Conservation (phyloP, 2,329 filamentous ascomycete genomes). For the Aspergillus carbonarius region DNA sequence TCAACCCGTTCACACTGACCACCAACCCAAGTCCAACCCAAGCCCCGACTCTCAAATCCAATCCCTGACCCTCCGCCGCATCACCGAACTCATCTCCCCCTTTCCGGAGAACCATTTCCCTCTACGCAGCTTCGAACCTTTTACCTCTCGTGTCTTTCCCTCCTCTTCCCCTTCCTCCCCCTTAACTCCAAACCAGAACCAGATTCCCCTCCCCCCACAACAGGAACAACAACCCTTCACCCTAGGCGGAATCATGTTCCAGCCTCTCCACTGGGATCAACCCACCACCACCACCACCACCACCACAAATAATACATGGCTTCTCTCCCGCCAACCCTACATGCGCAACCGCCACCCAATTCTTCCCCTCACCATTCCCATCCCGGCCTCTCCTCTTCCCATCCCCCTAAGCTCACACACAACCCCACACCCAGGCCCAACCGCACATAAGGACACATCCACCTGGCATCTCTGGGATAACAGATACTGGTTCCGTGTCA, state of each 20-base stretch:
- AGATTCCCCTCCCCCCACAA: background rate
- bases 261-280: conserved; percentile 32
- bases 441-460: background rate
- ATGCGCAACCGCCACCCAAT: conserved; percentile 28
- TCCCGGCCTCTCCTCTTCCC: background rate
- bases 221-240: conserved; percentile 43
- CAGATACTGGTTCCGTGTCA: conserved; percentile 56
- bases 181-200: background rate
- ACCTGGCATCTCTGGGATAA: conserved; percentile 53
- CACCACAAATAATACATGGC: conserved; percentile 32
- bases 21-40: conserved; percentile 2
- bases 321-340: conserved; percentile 40
- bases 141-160: conserved; percentile 45
- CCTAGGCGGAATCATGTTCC: conserved; percentile 51
- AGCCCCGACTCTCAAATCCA: conserved; percentile 31
- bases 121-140: conserved; percentile 43
- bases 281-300: background rate
- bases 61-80: conserved; percentile 47
- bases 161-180: background rate
- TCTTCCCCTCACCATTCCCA: conserved; percentile 19
- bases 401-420: background rate
- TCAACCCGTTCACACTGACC: conserved; percentile 1
- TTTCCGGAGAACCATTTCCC: conserved; percentile 41
- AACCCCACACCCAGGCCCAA: background rate
- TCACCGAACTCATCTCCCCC: conserved; percentile 53